Conservation (phyloP, 257 asterid species). For the Scutellaria galericulata region DNA sequence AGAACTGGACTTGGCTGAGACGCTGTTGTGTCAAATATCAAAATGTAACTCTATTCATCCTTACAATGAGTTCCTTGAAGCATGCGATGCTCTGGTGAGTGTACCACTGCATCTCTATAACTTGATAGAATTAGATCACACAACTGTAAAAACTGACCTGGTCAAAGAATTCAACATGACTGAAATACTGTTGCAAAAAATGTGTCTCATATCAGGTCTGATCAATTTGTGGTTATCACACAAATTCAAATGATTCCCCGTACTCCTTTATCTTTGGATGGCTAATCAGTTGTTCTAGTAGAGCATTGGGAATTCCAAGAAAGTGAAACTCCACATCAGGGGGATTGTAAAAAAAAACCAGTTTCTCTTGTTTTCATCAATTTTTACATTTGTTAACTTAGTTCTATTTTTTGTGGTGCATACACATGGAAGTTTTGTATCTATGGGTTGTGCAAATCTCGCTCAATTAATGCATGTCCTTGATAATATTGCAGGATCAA, state of each 20-base stretch:
- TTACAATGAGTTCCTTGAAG: slow-evolving; percentile 75
- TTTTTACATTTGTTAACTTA: slow-evolving; percentile 3
- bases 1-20: slow-evolving; percentile 79
- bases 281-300: slow-evolving; percentile 24
- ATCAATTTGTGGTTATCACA: slow-evolving; percentile 5
- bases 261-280: slow-evolving; percentile 8
- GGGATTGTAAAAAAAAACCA: slow-evolving; percentile 4
- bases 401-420: background rate
- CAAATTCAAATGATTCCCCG: background rate
- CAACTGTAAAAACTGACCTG: slow-evolving; percentile 12
- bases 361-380: background rate
- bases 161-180: slow-evolving; percentile 14
- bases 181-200: slow-evolving; percentile 2
- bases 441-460: background rate
- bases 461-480: slow-evolving; percentile 27
- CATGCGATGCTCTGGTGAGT: slow-evolving; percentile 82
- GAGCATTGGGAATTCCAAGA: background rate
- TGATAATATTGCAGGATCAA: slow-evolving; percentile 68
- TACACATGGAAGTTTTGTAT: slow-evolving; percentile 13
- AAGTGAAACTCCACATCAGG: slow-evolving; percentile 11
- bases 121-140: slow-evolving; percentile 5
- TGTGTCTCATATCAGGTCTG: background rate
- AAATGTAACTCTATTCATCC: slow-evolving; percentile 45
- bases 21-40: slow-evolving; percentile 61
- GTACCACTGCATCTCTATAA: slow-evolving; percentile 29